phyloP scores from a whole-genome alignment of 257 asterid species.

The Nicotiana attenuata region DNA sequence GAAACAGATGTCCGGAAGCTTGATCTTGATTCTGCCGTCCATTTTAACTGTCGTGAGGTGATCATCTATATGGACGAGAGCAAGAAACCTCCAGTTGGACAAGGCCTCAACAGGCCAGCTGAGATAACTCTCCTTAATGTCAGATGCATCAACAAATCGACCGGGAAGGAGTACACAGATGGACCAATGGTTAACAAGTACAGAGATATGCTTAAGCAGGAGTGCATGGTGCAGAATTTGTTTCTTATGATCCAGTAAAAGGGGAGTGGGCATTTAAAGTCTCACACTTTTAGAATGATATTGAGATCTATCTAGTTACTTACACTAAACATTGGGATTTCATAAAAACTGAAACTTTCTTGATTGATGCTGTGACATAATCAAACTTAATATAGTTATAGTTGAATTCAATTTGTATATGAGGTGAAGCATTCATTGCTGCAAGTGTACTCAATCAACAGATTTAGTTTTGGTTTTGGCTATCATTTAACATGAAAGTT shows the following conservation, averaged over 20 bases:
- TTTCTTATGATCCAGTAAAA: slow-evolving; percentile 54
- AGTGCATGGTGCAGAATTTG: slow-evolving; percentile 74
- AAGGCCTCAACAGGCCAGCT: slow-evolving; percentile 79
- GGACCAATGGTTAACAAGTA: slow-evolving; percentile 63
- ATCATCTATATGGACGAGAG: slow-evolving; percentile 60
- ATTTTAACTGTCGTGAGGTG: slow-evolving; percentile 61
- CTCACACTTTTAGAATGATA: slow-evolving; percentile 36
- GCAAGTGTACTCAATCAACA: no score
- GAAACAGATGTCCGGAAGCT: slow-evolving; percentile 79
- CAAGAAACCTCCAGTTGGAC: slow-evolving; percentile 75
- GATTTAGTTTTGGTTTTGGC: no score
- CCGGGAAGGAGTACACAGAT: slow-evolving; percentile 45
- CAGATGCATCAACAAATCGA: slow-evolving; percentile 58
- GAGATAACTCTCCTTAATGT: slow-evolving; percentile 77
- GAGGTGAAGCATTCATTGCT: no score
- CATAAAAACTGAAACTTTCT: neutral
- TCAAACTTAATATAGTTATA: neutral
- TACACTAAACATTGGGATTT: neutral
- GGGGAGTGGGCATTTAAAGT: slow-evolving; percentile 89
- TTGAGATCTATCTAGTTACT: neutral
- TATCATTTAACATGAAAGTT: no score
- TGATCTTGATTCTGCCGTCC: slow-evolving; percentile 64
- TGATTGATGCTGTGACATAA: neutral
- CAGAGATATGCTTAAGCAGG: slow-evolving; percentile 53
- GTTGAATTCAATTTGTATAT: neutral